phyloP scores from a whole-genome alignment of 768 basidiomycete genomes.

The Kockovaella imperatae region DNA sequence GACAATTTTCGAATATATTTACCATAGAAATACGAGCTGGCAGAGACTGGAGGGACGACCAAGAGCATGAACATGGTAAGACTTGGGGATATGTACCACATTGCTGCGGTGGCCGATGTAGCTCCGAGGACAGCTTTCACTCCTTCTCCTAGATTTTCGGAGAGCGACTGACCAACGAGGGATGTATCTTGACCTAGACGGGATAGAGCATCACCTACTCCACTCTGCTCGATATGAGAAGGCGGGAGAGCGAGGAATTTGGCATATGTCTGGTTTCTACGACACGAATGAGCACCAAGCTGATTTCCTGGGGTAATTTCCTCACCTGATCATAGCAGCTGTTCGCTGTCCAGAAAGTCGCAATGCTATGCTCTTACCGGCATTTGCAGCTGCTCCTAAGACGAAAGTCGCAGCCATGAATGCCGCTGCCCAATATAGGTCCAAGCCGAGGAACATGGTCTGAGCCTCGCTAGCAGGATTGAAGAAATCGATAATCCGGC shows the following conservation, averaged over 20 bases:
- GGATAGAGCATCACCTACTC: constrained; percentile 39
- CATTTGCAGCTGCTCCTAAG: constrained; percentile 34
- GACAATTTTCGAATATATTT: constrained; percentile 78
- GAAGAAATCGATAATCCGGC: constrained; percentile 41
- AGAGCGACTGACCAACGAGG: constrained; percentile 34
- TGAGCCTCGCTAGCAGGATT: constrained; percentile 34
- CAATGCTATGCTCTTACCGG: constrained; percentile 31
- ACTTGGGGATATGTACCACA: constrained; percentile 71
- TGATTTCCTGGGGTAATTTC: too few relatives aligned
- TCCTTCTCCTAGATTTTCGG: constrained; percentile 38
- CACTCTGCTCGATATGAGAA: constrained; percentile 36
- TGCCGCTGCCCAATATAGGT: constrained; percentile 30
- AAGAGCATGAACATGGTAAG: constrained; percentile 84
- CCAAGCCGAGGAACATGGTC: constrained; percentile 32
- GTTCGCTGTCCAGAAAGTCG: constrained; percentile 37
- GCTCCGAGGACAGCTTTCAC: constrained; percentile 38
- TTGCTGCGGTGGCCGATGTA: constrained; percentile 58
- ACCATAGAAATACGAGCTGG: constrained; percentile 20
- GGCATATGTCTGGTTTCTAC: constrained; percentile 34
- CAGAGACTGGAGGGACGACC: constrained; percentile 53
- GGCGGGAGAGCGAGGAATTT: constrained; percentile 37
- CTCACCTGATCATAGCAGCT: constrained; percentile 31
- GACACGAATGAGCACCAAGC: not conserved
- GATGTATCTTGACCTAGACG: constrained; percentile 38
- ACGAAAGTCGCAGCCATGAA: constrained; percentile 22